Conservation (phyloP, 2,329 filamentous ascomycete genomes). For the Verticillium zaregamsianum region DNA sequence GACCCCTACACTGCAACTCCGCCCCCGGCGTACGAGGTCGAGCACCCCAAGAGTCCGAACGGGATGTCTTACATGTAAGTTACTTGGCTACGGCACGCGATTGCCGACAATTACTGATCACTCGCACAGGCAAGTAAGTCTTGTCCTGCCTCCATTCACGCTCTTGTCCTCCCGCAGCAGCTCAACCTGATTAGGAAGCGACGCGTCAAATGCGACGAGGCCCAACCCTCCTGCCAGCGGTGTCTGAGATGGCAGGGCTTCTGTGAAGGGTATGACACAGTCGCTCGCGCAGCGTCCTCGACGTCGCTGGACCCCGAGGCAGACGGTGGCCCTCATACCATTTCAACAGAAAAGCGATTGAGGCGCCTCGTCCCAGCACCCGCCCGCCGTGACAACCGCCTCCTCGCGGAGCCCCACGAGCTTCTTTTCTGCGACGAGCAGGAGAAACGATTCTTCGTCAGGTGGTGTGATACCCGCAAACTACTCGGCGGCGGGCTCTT, state of each 20-base stretch:
- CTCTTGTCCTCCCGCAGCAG: background rate
- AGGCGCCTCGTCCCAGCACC: background rate
- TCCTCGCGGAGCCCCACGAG: background rate
- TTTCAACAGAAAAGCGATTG: background rate
- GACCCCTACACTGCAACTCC: constrained; percentile 23
- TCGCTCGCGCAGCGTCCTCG: background rate
- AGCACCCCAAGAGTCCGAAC: constrained; percentile 26
- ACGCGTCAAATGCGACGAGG: constrained; percentile 31
- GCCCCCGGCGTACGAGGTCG: constrained; percentile 24
- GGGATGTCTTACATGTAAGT: constrained; percentile 27
- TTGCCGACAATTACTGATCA: background rate
- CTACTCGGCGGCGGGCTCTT: constrained; percentile 20
- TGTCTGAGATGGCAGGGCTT: constrained; percentile 30
- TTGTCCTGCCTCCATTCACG: background rate
- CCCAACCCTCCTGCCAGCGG: constrained; percentile 27
- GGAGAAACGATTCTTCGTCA: constrained; percentile 22
- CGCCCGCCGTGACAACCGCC: constrained; percentile 1
- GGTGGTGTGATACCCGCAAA: constrained; percentile 17
- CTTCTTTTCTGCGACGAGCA: constrained; percentile 11
- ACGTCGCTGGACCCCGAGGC: background rate
- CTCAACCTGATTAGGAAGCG: constrained; percentile 18
- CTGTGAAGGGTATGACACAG: constrained; percentile 24
- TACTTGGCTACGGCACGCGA: background rate
- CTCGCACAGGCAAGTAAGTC: constrained; percentile 22
- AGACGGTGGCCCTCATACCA: background rate